Evolutionary conservation across 495 filamentous ascomycete genomes (phyloP).

Genomic region (Mycothermus thermophilus): DNA sequence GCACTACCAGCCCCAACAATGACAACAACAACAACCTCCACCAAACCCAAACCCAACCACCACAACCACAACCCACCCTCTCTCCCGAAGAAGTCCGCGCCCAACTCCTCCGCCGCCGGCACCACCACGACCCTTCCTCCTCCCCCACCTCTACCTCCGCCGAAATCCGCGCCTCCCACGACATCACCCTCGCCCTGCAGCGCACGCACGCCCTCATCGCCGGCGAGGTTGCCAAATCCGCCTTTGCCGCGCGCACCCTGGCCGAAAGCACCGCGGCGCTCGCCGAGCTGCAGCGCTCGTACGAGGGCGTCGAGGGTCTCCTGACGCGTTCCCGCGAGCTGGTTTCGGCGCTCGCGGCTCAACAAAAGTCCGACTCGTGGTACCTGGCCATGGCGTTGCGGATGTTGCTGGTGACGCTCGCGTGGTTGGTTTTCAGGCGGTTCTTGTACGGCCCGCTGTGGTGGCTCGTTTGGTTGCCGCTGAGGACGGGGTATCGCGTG

Average conservation of each 20-base stretch:
- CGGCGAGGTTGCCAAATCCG: slow-evolving; percentile 64
- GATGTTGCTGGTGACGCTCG: slow-evolving; percentile 58
- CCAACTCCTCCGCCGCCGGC: slow-evolving; percentile 16
- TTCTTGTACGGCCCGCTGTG: slow-evolving; percentile 80
- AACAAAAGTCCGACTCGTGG: slow-evolving; percentile 93
- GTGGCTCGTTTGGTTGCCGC: slow-evolving; percentile 72
- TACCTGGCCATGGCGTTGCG: slow-evolving; percentile 83
- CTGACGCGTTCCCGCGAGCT: slow-evolving; percentile 59
- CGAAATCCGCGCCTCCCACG: slow-evolving; percentile 54
- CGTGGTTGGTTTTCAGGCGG: slow-evolving; percentile 74
- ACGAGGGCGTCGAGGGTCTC: slow-evolving; percentile 62
- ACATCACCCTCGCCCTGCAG: slow-evolving; percentile 73
- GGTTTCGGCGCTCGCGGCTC: slow-evolving; percentile 62
- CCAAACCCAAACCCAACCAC: slow-evolving; percentile 6
- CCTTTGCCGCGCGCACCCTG: slow-evolving; percentile 80
- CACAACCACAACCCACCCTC: slow-evolving; percentile 12
- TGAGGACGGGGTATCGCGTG: slow-evolving; percentile 28
- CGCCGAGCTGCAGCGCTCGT: slow-evolving; percentile 60
- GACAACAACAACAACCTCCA: slow-evolving; percentile 3
- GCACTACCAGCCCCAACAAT: too few relatives aligned
- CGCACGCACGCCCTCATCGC: slow-evolving; percentile 77
- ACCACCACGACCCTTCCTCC: slow-evolving; percentile 5
- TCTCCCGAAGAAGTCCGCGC: slow-evolving; percentile 5
- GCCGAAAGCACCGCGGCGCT: slow-evolving; percentile 70
- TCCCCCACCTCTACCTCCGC: slow-evolving; percentile 45